Conservation (phyloP, 192 early-diverging fungal species). For the Tieghemiomyces parasiticus region DNA sequence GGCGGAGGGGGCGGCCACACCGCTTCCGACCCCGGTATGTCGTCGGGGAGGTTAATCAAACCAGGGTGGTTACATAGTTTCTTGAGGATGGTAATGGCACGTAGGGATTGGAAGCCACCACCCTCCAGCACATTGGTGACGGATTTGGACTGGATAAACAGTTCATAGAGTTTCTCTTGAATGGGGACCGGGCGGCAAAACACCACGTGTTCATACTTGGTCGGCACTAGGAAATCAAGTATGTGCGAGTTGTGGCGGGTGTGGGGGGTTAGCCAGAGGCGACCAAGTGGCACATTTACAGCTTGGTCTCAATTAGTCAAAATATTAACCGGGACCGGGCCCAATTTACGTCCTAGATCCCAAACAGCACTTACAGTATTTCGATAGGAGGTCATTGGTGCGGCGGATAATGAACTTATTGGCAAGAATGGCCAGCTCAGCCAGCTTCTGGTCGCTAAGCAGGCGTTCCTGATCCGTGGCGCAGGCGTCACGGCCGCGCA, state of each 20-base stretch:
- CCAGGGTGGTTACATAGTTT: conserved; percentile 96
- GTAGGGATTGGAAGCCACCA: conserved; percentile 64
- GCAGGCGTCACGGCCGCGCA: conserved; percentile 81
- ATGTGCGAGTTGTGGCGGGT: too few species aligned
- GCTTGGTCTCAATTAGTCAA: too few species aligned
- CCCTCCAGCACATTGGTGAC: conserved; percentile 13
- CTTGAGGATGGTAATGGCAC: conserved; percentile 83
- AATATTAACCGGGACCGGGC: too few species aligned
- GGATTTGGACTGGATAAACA: conserved; percentile 61
- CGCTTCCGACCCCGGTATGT: conserved; percentile 40
- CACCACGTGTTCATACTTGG: conserved; percentile 97
- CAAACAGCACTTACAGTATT: conserved; percentile 80
- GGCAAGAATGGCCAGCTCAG: conserved; percentile 71
- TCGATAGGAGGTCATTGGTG: conserved; percentile 90
- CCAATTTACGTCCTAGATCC: too few species aligned
- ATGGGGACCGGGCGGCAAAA: conserved; percentile 71
- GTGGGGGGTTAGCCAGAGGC: too few species aligned
- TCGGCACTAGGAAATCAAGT: too few species aligned
- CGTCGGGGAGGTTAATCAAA: conserved; percentile 50
- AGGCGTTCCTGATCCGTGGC: conserved; percentile 66
- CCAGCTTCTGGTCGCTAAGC: conserved; percentile 66
- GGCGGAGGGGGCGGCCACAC: conserved; percentile 34
- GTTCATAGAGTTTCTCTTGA: conserved; percentile 69
- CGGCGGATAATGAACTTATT: conserved; percentile 95
- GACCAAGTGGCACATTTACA: too few species aligned